Conservation (phyloP, 2,329 filamentous ascomycete species). For the Phialocephala subalpina region DNA sequence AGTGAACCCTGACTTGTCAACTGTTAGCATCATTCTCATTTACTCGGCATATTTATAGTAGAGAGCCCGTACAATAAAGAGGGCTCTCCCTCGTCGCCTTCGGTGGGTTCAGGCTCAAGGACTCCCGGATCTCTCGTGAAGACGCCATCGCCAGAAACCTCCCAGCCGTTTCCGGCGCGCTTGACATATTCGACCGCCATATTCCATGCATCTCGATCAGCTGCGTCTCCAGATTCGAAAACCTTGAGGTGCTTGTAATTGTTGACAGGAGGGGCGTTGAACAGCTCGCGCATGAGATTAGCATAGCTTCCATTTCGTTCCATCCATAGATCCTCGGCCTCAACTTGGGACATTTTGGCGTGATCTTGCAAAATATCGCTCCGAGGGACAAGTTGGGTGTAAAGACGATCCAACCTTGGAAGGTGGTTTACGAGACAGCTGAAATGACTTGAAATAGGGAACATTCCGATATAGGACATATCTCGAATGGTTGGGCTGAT, state of each 20-base stretch:
- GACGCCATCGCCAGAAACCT: constrained; percentile 53
- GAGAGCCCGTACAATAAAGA: constrained; percentile 38
- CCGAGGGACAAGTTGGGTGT: constrained; percentile 58
- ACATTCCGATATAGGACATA: constrained; percentile 70
- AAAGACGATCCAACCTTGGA: constrained; percentile 60
- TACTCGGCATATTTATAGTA: constrained; percentile 40
- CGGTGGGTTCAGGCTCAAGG: constrained; percentile 9
- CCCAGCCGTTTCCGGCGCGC: constrained; percentile 51
- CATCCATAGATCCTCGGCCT: constrained; percentile 43
- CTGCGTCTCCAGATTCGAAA: constrained; percentile 59
- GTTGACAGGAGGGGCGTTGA: constrained; percentile 35
- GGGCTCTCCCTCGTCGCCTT: constrained; percentile 20
- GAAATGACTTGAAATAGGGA: constrained; percentile 71
- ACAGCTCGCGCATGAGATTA: constrained; percentile 39
- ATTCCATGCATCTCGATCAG: constrained; percentile 55
- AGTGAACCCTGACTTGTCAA: constrained; percentile 34
- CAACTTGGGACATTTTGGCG: constrained; percentile 34
- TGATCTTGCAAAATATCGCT: constrained; percentile 46
- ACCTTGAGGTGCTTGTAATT: constrained; percentile 54
- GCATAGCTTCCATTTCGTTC: constrained; percentile 43
- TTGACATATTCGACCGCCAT: constrained; percentile 53
- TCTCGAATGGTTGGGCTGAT: constrained; percentile 54
- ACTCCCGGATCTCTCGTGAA: constrained; percentile 47
- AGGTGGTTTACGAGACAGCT: constrained; percentile 56
- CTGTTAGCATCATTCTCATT: constrained; percentile 9